Percentiles rank a stretch among this genome's conserved stretches.
phyloP scores from a whole-genome alignment of 306 rosid species.

The Pyrus bretschneideri region DNA sequence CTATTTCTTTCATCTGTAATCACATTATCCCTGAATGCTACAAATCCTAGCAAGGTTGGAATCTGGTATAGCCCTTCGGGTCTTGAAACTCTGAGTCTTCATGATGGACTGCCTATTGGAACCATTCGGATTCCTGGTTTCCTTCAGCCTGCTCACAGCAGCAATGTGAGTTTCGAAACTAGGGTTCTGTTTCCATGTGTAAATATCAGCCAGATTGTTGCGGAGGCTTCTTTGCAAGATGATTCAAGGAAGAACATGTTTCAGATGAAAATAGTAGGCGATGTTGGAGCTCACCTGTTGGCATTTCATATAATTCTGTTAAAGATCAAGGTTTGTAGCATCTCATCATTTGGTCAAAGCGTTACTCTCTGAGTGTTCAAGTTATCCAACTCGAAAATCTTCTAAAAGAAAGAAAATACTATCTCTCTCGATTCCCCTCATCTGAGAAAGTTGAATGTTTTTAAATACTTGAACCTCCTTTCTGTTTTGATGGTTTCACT shows the following conservation, averaged over 20 bases:
- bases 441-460: neutral
- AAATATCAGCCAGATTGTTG: constrained; percentile 23
- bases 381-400: neutral
- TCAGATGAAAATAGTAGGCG: constrained; percentile 31
- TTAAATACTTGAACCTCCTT: no score
- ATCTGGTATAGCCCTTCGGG: constrained; percentile 30
- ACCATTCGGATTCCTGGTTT: constrained; percentile 37
- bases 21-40: constrained; percentile 32
- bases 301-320: constrained; percentile 22
- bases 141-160: constrained; percentile 44
- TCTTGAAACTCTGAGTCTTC: constrained; percentile 15
- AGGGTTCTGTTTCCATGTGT: constrained; percentile 29
- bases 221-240: constrained; percentile 18
- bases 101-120: constrained; percentile 30
- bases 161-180: constrained; percentile 23
- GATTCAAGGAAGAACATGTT: constrained; percentile 11
- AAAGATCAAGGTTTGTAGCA: constrained; percentile 32
- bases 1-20: constrained; percentile 35
- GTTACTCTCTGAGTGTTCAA: neutral
- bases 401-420: neutral
- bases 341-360: neutral
- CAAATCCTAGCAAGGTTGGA: constrained; percentile 40
- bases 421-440: neutral
- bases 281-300: constrained; percentile 35
- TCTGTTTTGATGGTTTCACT: no score